Conservation (phyloP, 2,329 filamentous ascomycete genomes). For the Hysterium pulicare region DNA sequence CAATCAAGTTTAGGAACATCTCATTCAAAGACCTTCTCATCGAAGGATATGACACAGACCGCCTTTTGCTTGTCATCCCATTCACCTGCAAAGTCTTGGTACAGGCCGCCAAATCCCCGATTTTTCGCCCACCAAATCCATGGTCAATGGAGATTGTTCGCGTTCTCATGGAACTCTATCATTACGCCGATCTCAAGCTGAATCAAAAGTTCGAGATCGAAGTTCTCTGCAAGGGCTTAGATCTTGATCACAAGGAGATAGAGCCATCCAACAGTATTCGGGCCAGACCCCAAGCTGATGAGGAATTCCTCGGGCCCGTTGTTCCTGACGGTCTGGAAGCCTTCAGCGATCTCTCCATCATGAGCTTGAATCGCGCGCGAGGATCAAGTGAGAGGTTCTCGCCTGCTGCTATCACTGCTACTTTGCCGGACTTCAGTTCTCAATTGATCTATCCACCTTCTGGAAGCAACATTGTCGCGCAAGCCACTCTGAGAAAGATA, state of each 20-base stretch:
- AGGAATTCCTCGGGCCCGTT: conserved; percentile 51
- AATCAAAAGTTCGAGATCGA: conserved; percentile 99
- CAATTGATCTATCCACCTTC: conserved; percentile 72
- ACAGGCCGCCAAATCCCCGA: conserved; percentile 77
- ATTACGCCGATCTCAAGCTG: conserved; percentile 87
- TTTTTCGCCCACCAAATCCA: conserved; percentile 92
- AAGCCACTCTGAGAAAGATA: conserved; percentile 63
- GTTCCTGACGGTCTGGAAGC: conserved; percentile 68
- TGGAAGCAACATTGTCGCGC: conserved; percentile 68
- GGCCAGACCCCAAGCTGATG: conserved; percentile 66
- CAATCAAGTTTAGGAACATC: conserved; percentile 93
- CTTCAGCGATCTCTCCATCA: conserved; percentile 72
- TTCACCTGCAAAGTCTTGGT: conserved; percentile 96
- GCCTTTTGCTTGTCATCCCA: conserved; percentile 86
- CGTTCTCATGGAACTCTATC: conserved; percentile 87
- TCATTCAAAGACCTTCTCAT: conserved; percentile 94
- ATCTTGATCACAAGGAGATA: conserved; percentile 87
- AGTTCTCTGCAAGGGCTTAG: conserved; percentile 88
- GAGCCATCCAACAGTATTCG: conserved; percentile 84
- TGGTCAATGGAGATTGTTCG: conserved; percentile 97
- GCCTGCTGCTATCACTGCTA: conserved; percentile 71
- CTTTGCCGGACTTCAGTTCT: conserved; percentile 78
- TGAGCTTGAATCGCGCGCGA: conserved; percentile 60
- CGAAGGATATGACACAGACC: conserved; percentile 89
- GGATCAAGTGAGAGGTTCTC: conserved; percentile 71